A percentile compares a stretch with the other conserved stretches of the same genome.
These are phyloP conservation scores for Tuber aestivum DNA, from an alignment of 495 filamentous ascomycete genomes.

Conservation along the genomic window DNA sequence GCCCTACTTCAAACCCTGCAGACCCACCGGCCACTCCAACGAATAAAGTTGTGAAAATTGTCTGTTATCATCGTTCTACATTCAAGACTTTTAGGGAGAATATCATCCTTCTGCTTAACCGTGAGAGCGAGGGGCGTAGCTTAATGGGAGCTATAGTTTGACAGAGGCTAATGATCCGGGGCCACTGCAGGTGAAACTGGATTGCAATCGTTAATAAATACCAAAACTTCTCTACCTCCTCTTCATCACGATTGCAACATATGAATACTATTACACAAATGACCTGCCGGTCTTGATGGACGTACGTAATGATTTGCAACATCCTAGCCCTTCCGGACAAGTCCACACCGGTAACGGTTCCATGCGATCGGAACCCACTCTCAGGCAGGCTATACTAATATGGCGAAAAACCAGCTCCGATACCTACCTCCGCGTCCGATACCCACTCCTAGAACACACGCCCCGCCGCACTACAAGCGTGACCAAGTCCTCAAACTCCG, in stretches of 20 bases:
- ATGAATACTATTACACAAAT: conserved; percentile 98
- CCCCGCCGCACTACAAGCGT: conserved; percentile 84
- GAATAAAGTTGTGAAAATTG: conserved; percentile 85
- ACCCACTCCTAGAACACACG: conserved; percentile 82
- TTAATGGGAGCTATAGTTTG: background rate
- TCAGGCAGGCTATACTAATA: background rate
- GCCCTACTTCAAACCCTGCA: conserved; percentile 50
- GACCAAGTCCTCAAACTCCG: conserved; percentile 75
- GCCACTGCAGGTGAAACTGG: no score
- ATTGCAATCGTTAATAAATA: conserved; percentile 83
- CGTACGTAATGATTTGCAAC: no score
- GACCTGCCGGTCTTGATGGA: conserved; percentile 91
- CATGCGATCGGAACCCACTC: background rate
- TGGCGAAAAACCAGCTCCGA: conserved; percentile 51
- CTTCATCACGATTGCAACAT: conserved; percentile 82
- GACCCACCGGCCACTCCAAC: conserved; percentile 54
- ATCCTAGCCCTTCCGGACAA: conserved; percentile 79
- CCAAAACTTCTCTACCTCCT: conserved; percentile 91
- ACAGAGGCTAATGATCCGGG: conserved; percentile 33
- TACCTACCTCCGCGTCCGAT: conserved; percentile 95
- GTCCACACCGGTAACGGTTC: conserved; percentile 49
- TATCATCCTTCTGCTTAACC: conserved; percentile 90
- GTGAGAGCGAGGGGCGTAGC: conserved; percentile 58
- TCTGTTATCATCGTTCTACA: conserved; percentile 66
- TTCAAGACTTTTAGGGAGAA: conserved; percentile 98